phyloP scores from a whole-genome alignment of 2,329 filamentous ascomycete species.

The Stemphylium beticola region DNA sequence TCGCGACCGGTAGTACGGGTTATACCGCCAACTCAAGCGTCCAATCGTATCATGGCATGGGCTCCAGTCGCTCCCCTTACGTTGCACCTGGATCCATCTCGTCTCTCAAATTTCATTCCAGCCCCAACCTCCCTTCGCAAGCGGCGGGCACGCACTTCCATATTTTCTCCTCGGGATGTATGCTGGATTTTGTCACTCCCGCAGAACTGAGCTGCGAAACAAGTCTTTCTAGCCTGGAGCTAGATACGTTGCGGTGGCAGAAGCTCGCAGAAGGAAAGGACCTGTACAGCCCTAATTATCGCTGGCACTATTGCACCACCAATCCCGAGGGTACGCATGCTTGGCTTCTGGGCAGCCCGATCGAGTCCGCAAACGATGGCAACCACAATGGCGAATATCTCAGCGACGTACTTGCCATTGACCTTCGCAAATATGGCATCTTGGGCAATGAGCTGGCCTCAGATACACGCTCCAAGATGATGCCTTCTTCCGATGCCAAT shows the following conservation, averaged over 20 bases:
- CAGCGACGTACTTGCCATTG: conserved; percentile 92
- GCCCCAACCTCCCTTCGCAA: conserved; percentile 84
- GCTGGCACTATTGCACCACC: conserved; percentile 98
- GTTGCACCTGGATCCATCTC: conserved; percentile 83
- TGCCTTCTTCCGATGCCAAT: conserved; percentile 60
- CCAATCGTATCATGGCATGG: conserved; percentile 58
- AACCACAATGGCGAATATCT: conserved; percentile 85
- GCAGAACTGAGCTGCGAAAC: conserved; percentile 91
- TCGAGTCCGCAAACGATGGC: conserved; percentile 70
- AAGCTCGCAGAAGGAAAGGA: conserved; percentile 93
- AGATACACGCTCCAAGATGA: conserved; percentile 51
- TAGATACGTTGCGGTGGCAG: conserved; percentile 89
- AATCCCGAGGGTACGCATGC: conserved; percentile 95
- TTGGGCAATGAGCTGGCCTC: conserved; percentile 74
- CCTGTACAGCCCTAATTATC: conserved; percentile 87
- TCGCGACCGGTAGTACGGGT: conserved; percentile 50
- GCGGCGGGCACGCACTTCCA: conserved; percentile 94
- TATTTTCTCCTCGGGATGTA: conserved; percentile 87
- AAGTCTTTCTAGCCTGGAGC: conserved; percentile 85
- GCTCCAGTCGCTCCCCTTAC: conserved; percentile 55
- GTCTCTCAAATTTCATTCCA: conserved; percentile 86
- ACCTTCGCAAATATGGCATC: conserved; percentile 88
- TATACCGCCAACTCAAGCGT: conserved; percentile 78
- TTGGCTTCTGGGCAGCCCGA: conserved; percentile 92
- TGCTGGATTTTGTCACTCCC: conserved; percentile 93